Evolutionary conservation across 257 asterid species (phyloP).

Genomic region (Gentiana straminea): DNA sequence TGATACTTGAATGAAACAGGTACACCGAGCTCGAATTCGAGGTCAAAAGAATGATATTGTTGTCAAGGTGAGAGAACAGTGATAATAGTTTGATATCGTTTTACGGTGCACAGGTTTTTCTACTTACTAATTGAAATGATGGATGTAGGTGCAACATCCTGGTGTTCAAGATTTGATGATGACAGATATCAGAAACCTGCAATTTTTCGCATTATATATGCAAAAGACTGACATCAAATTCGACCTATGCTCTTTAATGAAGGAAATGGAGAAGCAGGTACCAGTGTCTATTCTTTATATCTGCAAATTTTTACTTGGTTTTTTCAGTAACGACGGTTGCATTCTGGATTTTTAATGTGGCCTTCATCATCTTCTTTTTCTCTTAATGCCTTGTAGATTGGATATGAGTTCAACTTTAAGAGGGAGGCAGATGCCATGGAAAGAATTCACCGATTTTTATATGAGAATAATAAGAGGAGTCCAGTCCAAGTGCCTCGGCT

Average conservation of each 20-base stretch:
- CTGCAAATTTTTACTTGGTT: too few species aligned
- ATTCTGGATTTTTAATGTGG: too few species aligned
- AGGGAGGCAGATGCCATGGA: constrained; percentile 98
- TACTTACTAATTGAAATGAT: constrained; percentile 10
- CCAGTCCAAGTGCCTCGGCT: constrained; percentile 75
- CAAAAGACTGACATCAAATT: constrained; percentile 93
- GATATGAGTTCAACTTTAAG: constrained; percentile 79
- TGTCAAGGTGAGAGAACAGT: constrained; percentile 57
- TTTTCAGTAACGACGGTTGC: too few species aligned
- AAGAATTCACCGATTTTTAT: constrained; percentile 58
- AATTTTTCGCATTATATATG: constrained; percentile 87
- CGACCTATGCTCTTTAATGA: constrained; percentile 82
- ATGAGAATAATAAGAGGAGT: constrained; percentile 55
- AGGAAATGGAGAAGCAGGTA: constrained; percentile 99
- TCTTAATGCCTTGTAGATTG: constrained; percentile 46
- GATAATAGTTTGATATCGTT: constrained; percentile 1
- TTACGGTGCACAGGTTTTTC: constrained; percentile 1
- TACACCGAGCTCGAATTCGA: constrained; percentile 76
- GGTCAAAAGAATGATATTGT: constrained; percentile 81
- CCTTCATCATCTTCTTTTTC: constrained; percentile 6
- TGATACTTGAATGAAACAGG: constrained; percentile 36
- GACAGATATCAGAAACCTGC: constrained; percentile 92
- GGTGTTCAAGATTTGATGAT: constrained; percentile 90
- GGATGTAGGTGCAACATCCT: constrained; percentile 85
- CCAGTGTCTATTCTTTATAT: background rate